Evolutionary conservation across 1,284 basidiomycete genomes (phyloP), one percentile per base, ranked within the genome.

Genomic region (Hypsizygus ulmarius): DNA sequence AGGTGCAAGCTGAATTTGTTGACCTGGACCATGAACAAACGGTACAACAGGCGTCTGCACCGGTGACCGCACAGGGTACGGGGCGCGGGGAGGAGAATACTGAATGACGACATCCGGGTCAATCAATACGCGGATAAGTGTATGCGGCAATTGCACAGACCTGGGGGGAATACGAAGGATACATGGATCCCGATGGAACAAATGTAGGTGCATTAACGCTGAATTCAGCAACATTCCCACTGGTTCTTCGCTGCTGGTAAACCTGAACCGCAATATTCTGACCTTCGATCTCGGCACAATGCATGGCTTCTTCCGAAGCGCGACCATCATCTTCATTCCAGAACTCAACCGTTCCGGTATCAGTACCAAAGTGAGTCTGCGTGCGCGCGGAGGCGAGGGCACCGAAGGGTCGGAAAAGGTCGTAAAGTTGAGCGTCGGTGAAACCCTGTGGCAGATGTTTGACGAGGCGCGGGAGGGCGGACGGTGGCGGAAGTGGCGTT

Each of bases 261-360:
- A 87, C 60, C 54, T 87, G 84, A 3, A 91, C 86, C 11, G 87
- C 82, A 51, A 91, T 91, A 58, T 87, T 90, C 59, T 83, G 79
- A 8, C 87, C 88, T 37, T 86, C 84, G 5, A 91, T 72, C 40
- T 91, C 88, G 14, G 82, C 78, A 56, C 86, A 91, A 64, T 91
- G 88, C 77, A 92, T 75, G 2, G 82, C 82, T 39, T 82, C 79
- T 60, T 93, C 90, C 2, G 89, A 89, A 15, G 74, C 68, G 14
- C 78, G 75, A 3, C 90, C 91, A 62, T 94, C 91, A 37, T 90
- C 88, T 65, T 93, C 90, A 55, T 83, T 81, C 89, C 89, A 94
- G 64, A 90, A 94, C 64, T 93, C 89, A 43, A 93, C 77, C 47
- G 90, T 75, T 43, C 83, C 90, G 0, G 80, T 85, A 61, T 86